Conservation (phyloP, 768 basidiomycete species). For the Mycena rosella region DNA sequence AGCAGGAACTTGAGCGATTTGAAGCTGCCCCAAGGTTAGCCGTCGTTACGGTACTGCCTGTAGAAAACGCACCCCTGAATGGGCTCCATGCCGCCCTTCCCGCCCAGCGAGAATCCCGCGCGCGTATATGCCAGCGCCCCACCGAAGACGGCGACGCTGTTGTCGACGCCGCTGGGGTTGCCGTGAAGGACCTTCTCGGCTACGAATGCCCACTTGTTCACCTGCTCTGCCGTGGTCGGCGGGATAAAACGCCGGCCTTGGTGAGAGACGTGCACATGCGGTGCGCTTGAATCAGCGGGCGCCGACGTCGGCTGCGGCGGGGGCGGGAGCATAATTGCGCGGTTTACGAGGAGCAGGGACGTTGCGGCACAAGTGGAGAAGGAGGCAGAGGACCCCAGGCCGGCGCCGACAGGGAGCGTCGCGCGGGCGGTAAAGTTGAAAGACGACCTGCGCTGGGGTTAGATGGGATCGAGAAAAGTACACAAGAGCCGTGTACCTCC, state of each 20-base stretch:
- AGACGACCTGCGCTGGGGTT: constrained; percentile 64
- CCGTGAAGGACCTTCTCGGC: constrained; percentile 97
- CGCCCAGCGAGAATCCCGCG: constrained; percentile 70
- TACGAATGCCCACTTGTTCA: constrained; percentile 95
- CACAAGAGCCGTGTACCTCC: constrained; percentile 61
- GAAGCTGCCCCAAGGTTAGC: constrained; percentile 68
- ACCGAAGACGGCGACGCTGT: constrained; percentile 92
- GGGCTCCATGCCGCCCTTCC: constrained; percentile 84
- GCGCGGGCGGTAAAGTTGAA: constrained; percentile 88
- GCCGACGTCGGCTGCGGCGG: constrained; percentile 62
- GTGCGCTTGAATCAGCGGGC: constrained; percentile 29
- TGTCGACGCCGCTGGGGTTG: constrained; percentile 97
- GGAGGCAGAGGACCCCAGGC: constrained; percentile 96
- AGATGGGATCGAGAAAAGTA: constrained; percentile 35
- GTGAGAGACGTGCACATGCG: constrained; percentile 73
- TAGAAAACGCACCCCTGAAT: constrained; percentile 80
- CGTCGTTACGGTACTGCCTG: constrained; percentile 22
- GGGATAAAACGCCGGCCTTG: constrained; percentile 76
- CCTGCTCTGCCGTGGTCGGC: constrained; percentile 74
- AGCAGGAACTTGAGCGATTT: constrained; percentile 91
- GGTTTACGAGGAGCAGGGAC: constrained; percentile 80
- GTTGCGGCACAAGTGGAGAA: constrained; percentile 92
- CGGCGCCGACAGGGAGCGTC: constrained; percentile 93
- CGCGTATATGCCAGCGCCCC: constrained; percentile 93
- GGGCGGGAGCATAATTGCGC: constrained; percentile 72